phyloP scores from a whole-genome alignment of 257 asterid species.

The Solanum clarkiae region DNA sequence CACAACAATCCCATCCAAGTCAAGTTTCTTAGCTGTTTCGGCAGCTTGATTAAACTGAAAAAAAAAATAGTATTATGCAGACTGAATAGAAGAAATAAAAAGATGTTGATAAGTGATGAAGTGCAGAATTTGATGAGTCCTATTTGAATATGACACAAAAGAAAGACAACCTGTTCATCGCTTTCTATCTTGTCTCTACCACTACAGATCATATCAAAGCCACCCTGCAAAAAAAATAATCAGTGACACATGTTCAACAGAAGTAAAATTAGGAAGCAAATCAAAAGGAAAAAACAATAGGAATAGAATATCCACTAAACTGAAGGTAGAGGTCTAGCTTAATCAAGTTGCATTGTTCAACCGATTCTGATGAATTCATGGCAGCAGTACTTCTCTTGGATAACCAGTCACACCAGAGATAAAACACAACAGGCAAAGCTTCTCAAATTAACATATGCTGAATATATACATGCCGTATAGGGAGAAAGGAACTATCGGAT shows the following conservation, averaged over 20 bases:
- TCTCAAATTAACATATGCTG: background rate
- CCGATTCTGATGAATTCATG: background rate
- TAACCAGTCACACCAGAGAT: background rate
- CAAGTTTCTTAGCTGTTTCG: conserved; percentile 85
- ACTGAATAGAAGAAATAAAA: background rate
- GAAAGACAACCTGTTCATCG: conserved; percentile 67
- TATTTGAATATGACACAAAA: background rate
- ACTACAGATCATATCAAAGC: conserved; percentile 94
- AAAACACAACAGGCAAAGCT: background rate
- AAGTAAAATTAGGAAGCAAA: background rate
- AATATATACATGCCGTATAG: background rate
- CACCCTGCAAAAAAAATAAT: conserved; percentile 46
- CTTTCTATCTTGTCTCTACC: conserved; percentile 99
- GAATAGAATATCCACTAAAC: background rate
- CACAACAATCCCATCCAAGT: conserved; percentile 92
- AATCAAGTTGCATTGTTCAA: background rate
- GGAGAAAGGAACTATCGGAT: background rate
- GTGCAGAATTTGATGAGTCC: background rate
- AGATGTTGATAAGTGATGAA: background rate
- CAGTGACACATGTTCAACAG: background rate
- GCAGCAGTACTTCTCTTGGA: background rate
- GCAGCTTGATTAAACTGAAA: conserved; percentile 91
- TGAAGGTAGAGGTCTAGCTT: background rate
- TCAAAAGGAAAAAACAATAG: background rate
- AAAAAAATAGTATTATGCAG: background rate